A percentile compares a stretch with the other conserved stretches of the same genome.
These are phyloP conservation scores for Penicillium canescens DNA, from an alignment of 495 filamentous ascomycete species.

Conservation along the genomic window DNA sequence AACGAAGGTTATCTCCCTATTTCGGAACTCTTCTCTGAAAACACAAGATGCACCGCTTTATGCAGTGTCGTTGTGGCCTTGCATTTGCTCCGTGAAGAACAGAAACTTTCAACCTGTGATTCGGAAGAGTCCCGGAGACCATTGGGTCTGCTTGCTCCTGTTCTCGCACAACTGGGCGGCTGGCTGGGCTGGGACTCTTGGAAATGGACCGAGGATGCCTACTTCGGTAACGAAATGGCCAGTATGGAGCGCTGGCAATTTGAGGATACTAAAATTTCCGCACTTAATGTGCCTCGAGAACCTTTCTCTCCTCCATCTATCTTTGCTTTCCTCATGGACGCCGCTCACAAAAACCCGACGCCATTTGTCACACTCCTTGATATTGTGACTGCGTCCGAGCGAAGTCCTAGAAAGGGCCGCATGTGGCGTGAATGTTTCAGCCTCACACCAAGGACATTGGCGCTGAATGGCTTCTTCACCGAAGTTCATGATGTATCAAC, in stretches of 20 bases:
- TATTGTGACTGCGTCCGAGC: slow-evolving; percentile 45
- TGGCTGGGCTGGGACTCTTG: slow-evolving; percentile 87
- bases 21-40: slow-evolving; percentile 49
- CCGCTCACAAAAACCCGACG: slow-evolving; percentile 27
- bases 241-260: slow-evolving; percentile 61
- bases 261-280: slow-evolving; percentile 53
- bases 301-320: slow-evolving; percentile 72
- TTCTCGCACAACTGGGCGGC: slow-evolving; percentile 76
- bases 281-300: slow-evolving; percentile 51
- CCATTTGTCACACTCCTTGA: slow-evolving; percentile 63
- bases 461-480: slow-evolving; percentile 59
- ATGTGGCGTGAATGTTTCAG: slow-evolving; percentile 44
- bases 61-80: slow-evolving; percentile 73
- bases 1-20: slow-evolving; percentile 63
- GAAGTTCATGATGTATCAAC: slow-evolving; percentile 35
- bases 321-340: slow-evolving; percentile 59
- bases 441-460: slow-evolving; percentile 65
- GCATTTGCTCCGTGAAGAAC: slow-evolving; percentile 84
- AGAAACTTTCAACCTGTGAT: slow-evolving; percentile 73
- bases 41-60: slow-evolving; percentile 58
- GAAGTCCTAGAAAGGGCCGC: slow-evolving; percentile 36
- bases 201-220: slow-evolving; percentile 51
- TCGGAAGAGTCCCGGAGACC: slow-evolving; percentile 54
- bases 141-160: slow-evolving; percentile 57
- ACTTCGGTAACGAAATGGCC: slow-evolving; percentile 71